Percentiles rank a stretch among this genome's conserved stretches.
Conservation (phyloP, 305 asterid species). For the Stenogyne calaminthoides region DNA sequence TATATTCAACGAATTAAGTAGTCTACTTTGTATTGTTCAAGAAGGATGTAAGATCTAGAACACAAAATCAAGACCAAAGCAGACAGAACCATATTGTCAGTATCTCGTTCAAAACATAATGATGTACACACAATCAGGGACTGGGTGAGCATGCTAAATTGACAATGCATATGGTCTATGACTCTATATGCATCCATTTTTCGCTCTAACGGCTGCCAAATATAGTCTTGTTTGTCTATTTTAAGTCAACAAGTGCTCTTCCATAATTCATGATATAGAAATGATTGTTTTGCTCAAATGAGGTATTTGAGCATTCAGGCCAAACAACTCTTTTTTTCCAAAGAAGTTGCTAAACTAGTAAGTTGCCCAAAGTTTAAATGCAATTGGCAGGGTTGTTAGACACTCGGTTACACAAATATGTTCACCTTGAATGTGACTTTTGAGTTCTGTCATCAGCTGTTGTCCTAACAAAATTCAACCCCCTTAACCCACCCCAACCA, state of each 20-base stretch:
- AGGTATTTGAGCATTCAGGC: not conserved
- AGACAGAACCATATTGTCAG: not conserved
- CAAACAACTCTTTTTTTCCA: not conserved
- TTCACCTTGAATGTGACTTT: no score
- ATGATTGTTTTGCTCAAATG: not conserved
- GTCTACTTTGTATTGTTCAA: not conserved
- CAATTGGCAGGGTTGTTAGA: not conserved
- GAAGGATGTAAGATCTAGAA: not conserved
- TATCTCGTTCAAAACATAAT: constrained; percentile 7
- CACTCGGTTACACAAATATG: no score
- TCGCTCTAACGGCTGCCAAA: not conserved
- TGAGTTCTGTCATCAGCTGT: no score
- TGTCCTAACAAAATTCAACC: no score
- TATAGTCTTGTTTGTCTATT: not conserved
- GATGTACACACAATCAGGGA: constrained; percentile 2
- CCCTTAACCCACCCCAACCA: no score
- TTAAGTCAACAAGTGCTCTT: not conserved
- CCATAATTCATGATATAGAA: not conserved
- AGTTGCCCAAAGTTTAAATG: not conserved
- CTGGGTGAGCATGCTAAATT: not conserved
- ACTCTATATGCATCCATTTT: not conserved
- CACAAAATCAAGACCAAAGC: not conserved
- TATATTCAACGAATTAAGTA: not conserved
- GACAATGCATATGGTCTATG: not conserved
- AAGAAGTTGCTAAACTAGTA: not conserved